A percentile compares a stretch with the other conserved stretches of the same genome.
These are phyloP conservation scores for Neonectria ditissima DNA, from an alignment of 2,329 filamentous ascomycete genomes.

Conservation along the genomic window DNA sequence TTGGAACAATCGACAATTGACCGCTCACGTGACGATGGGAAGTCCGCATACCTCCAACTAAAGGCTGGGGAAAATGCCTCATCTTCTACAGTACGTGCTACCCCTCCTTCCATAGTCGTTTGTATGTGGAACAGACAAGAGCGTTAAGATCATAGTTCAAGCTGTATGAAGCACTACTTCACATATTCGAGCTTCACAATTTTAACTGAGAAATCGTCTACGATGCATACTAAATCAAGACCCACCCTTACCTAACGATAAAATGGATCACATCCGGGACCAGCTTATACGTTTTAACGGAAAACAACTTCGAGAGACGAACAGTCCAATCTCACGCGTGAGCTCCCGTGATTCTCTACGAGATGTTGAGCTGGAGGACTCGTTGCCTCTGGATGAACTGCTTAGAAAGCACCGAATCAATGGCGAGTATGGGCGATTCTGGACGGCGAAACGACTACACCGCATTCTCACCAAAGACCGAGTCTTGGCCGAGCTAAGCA, in stretches of 20 bases:
- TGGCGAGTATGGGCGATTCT: constrained; percentile 1
- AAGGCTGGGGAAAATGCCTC: not conserved
- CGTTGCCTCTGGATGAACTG: not conserved
- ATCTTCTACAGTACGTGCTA: no score
- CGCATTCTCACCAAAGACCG: constrained; percentile 6
- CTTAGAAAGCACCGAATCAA: not conserved
- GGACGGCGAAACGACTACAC: constrained; percentile 5
- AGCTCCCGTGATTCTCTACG: not conserved
- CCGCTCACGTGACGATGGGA: not conserved
- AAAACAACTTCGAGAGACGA: not conserved
- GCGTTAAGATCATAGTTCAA: not conserved
- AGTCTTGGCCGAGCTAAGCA: not conserved
- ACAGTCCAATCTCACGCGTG: not conserved
- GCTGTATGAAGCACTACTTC: not conserved
- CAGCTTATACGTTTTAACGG: not conserved
- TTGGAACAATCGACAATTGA: not conserved
- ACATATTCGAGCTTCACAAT: no score
- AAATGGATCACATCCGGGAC: not conserved
- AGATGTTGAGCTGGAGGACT: not conserved
- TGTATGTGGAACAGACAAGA: not conserved
- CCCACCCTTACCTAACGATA: not conserved
- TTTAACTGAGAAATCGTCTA: not conserved
- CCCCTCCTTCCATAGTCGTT: not conserved
- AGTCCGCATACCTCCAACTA: not conserved
- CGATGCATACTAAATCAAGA: not conserved